Base-by-base conservation (phyloP, 2,329 filamentous ascomycete species). In the Fusarium anguioides region DNA sequence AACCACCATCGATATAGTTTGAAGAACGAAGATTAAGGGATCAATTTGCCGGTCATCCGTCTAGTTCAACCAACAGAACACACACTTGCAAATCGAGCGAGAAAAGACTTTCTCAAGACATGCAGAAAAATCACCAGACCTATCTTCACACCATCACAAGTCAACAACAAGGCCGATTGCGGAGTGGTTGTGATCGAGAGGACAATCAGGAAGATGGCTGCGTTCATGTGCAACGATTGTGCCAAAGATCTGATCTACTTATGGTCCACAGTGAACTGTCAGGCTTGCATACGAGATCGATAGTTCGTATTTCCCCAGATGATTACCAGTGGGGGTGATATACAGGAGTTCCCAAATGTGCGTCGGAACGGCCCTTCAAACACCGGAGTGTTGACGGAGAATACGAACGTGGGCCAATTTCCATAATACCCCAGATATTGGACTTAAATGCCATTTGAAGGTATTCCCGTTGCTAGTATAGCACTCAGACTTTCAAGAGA, bases 321-420 rank as follows among this genome's bases (percentile, higher is more conserved):
- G 39, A 49, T 51, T n/a, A 52, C 50, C 52, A 31, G 66, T 57
- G 66, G 62, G 50, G 66, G 37, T 56, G 36, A 48, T 47, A 42
- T 51, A 29, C 41, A 66, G 29, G 65, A 63, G 54, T 66, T 68
- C 48, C 44, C 60, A 40, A n/a, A 35, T 44, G 20, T 56, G 23
- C 42, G 6, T 64, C 57, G 66, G 66, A 57, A 55, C 62, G 53
- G 59, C 35, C 66, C 57, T 64, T 36, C 41, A 64, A 66, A 57
- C 53, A 47, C 62, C 39, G 42, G 41, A 45, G 44, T 61, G 11
- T 24, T 27, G 15, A 50, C 23, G 29, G 45, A 46, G 37, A 42
- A 61, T 23, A 31, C 26, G 45, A 50, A 26, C 40, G 20, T 39
- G 40, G 47, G 27, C 17, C 27, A 33, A 39, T 53, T 44, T 14